Evolutionary conservation across 805 yeast species (phyloP), one percentile per base, ranked within the genome.

Genomic region (Yamadazyma insecticola): DNA sequence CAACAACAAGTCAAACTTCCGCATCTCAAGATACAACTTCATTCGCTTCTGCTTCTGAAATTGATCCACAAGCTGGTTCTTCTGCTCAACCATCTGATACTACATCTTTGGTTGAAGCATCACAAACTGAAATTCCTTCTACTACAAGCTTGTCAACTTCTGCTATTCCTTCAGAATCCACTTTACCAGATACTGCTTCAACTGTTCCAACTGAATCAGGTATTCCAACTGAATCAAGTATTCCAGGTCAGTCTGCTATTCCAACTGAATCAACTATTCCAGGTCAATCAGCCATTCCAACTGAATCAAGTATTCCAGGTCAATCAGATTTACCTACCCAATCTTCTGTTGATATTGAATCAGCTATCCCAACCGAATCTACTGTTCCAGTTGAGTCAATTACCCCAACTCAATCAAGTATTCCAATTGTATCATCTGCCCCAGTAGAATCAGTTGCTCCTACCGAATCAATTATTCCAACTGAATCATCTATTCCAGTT

Each of bases 81-180:
- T 19, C 22, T 29, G 18, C 17, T 19, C 13, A 16, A 9, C 16
- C 38, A 17, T 13, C 29, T 6, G 30, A 9, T 13, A 25, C 32
- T 17, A 15, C 28, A 7, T 13, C 36, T 15, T 14, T 3, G 19
- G 20, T 26, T 9, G 14, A 17, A 18, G 14, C 21, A 12, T 6
- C 32, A 5, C 20, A 15, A 10, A 8, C 27, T 10, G n/a, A 14
- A 26, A 5, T 26, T 6, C 21, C 21, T 14, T 19, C 29, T 19
- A 7, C 17, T 15, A 19, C 18, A 11, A 19, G 7, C 11, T 7
- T 19, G 11, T 11, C 21, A 8, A 13, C 6, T 16, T 11, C 23
- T 15, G 24, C 7, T 19, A 30, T 16, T 19, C 12, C 28, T 17
- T 4, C 28, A n/a, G 28, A 22, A 21, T 13, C 14, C n/a, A 16